Evolutionary conservation across 352 stramenopile species (phyloP), one percentile per base, ranked within the genome.

Genomic region (Pythium rhizo-oryzae): DNA sequence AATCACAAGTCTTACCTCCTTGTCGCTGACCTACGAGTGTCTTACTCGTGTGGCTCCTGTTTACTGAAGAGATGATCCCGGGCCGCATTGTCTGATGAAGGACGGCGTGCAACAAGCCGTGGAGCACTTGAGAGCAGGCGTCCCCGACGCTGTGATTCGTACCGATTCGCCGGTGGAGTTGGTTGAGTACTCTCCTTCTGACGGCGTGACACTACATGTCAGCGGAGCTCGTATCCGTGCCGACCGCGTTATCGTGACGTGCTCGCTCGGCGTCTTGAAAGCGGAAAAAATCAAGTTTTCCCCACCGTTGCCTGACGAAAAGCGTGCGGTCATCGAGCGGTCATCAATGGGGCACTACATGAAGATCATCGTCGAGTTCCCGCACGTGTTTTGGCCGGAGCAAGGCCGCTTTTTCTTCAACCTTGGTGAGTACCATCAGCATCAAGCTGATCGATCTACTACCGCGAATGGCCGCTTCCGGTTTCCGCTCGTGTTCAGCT

Each of bases 311-410:
- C 82, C 81, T 6, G 51, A 24, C 0, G 53, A 58, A 6, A 93
- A 93, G 64, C 47, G 67, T 19, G 56, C 46, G 1, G 79, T 84
- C 19, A 81, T 92, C 51, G 19, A 80, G 6, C 67, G 76, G 15
- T 87, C 84, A 9, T 74, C 74, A 16, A 90, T 90, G 74, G 84
- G 83, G 11, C 79, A 89, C 43, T 91, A 91, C 62, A 91, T 92
- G 79, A 92, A 91, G 67, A 72, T 93, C n/a, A 60, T 90, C 5
- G 67, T 93, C 39, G 72, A 88, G 50, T 93, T 92, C 60, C 80
- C 78, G 0, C 51, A 72, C 18, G 73, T 84, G 0, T 93, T 93
- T 52, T 93, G 85, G 85, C 73, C 79, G 2, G 44, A 78, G 16
- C 51, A 84, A 24, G 69, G 72, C 6, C 74, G 74, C 2, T 86